Evolutionary conservation across 2,329 filamentous ascomycete species (phyloP), one percentile per base, ranked within the genome.

Genomic region (Laburnicola sp.): DNA sequence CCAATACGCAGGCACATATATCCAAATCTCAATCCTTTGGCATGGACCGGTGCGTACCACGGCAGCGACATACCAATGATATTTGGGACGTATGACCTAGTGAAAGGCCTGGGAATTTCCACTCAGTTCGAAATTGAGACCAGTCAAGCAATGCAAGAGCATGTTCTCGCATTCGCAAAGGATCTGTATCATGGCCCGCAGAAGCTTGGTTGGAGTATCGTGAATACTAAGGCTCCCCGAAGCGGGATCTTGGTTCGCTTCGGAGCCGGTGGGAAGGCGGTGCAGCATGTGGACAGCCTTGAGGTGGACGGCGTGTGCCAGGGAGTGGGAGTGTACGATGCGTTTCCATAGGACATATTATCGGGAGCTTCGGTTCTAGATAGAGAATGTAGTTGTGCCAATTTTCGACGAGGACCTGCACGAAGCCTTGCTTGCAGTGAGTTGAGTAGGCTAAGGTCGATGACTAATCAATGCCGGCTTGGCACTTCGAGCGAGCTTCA

Each of bases 121-220:
- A 57, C 63, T 0, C 16, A 56, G 8, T 56, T 70, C 5, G 66
- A 72, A 42, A 49, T 57, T 6, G 56, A 62, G 35, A 63, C 66
- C 3, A 71, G 68, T 42, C 47, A 53, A 38, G 57, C 61, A n/a
- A 68, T 74, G 66, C 64, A 72, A 48, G 68, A 70, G 34, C 53
- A 63, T 30, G 56, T 69, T 35, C 45, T 68, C 9, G 64, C 60
- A 1, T 74, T 73, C 40, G 59, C 58, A 0, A 57, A 55, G 11
- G 66, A 73, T 50, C 68, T 69, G 2, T 46, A 48, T 16, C 32
- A 52, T 37, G 56, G 51, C n/a, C 52, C 45, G 8, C 32, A 46
- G 30, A 45, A 47, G 21, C 30, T 57, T 25, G 57, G 57, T 4
- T 59, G 57, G 57, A 49, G 48, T 10, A 44, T 51, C 23, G 35